Evolutionary conservation across 306 rosid species (phyloP), one percentile per base, ranked within the genome.

Genomic region (Betula pendula): DNA sequence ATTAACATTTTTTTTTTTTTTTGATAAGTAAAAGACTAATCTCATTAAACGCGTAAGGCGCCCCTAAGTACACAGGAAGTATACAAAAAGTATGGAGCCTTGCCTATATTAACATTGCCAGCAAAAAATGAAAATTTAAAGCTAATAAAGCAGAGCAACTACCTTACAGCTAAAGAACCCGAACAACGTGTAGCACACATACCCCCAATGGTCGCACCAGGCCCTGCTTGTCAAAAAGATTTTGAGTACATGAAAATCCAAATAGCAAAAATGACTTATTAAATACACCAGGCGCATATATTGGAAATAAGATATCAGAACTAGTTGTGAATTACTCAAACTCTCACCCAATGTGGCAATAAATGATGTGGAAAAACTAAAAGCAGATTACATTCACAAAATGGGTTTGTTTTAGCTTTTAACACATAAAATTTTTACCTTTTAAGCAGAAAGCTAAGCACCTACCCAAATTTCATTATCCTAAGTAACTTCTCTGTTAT

Each of bases 131-230:
- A 71, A 71, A 76, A 73, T 10, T 13, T 6, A 59, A 13, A 31
- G 13, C 6, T 55, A 50, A 81, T 8, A 72, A 69, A 78, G 56
- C 60, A 85, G 49, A 70, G 75, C 40, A 67, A 73, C 75, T 83
- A 94, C 98, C 96, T 94, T 71, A 90, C 96, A 80, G 98, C 98
- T 83, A 94, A 87, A 1, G 98, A 94, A 71, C 98, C 98, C 66
- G 98, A 94, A 83, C 98, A 94, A 71, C 98, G 97, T 63, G 98
- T 94, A 68, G 98, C 96, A 80, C 98, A 94, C 98, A 94, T 94
- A 74, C 98, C 98, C 49, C 98, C 98, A 59, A 94, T 94, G 82
- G 96, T 92, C 80, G 98, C 98, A 74, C 98, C 98, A 79, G 98
- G 98, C 75, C 98, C 98, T 94, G 89, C 84, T 77, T 65, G 77